phyloP scores from a whole-genome alignment of 2,329 filamentous ascomycete species.

The Cladosporium sp. region DNA sequence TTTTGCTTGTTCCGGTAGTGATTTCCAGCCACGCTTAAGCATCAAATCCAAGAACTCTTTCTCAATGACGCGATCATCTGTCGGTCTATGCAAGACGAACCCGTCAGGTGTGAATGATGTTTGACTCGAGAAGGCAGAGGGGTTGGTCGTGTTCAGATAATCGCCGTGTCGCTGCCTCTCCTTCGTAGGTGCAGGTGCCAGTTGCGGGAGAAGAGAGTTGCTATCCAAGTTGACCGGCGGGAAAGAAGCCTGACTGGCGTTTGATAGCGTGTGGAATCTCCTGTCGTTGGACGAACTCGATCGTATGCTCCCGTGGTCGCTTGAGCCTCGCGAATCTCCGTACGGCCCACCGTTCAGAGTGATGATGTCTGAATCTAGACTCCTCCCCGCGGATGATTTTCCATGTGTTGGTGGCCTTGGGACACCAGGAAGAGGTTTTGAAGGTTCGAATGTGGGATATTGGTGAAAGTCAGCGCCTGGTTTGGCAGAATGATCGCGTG shows the following conservation, averaged over 20 bases:
- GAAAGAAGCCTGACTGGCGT: slow-evolving; percentile 44
- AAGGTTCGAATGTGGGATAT: slow-evolving; percentile 56
- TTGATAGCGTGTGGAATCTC: slow-evolving; percentile 41
- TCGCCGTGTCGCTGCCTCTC: slow-evolving; percentile 30
- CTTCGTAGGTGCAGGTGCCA: slow-evolving; percentile 34
- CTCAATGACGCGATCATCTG: slow-evolving; percentile 77
- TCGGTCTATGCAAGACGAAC: slow-evolving; percentile 63
- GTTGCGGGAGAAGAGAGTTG: slow-evolving; percentile 34
- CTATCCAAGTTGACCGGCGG: slow-evolving; percentile 36
- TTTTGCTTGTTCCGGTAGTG: slow-evolving; percentile 86
- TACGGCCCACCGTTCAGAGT: slow-evolving; percentile 46
- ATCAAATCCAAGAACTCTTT: slow-evolving; percentile 89
- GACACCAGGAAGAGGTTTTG: background rate
- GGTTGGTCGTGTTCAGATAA: slow-evolving; percentile 37
- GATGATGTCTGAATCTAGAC: slow-evolving; percentile 41
- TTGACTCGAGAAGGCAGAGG: slow-evolving; percentile 43
- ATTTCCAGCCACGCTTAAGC: slow-evolving; percentile 97
- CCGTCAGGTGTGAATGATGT: slow-evolving; percentile 46
- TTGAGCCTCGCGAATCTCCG: slow-evolving; percentile 24
- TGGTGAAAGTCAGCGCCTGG: slow-evolving; percentile 75
- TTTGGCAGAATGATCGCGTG: slow-evolving; percentile 73
- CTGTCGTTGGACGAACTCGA: slow-evolving; percentile 53
- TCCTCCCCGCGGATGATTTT: slow-evolving; percentile 16
- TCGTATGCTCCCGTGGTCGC: slow-evolving; percentile 59
- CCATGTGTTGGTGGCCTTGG: slow-evolving; percentile 16